phyloP scores from a whole-genome alignment of 2,329 filamentous ascomycete genomes.

The Lojkania enalia region DNA sequence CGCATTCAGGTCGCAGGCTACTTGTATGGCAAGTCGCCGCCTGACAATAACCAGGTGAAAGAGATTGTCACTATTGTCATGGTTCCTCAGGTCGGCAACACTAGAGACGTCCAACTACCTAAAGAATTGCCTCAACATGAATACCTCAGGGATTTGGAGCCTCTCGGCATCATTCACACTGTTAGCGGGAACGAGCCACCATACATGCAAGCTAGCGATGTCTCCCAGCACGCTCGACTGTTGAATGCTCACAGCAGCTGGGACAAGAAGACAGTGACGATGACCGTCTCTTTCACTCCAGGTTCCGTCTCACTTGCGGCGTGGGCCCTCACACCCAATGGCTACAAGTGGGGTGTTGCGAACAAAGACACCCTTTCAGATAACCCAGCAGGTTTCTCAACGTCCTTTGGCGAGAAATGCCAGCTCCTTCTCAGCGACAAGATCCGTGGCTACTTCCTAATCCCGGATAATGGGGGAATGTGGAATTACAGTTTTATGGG shows the following conservation, averaged over 20 bases:
- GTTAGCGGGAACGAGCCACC: slow-evolving; percentile 91
- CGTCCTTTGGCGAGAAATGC: slow-evolving; percentile 90
- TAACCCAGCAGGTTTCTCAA: slow-evolving; percentile 90
- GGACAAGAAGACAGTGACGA: slow-evolving; percentile 91
- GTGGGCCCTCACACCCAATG: slow-evolving; percentile 87
- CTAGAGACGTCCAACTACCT: slow-evolving; percentile 87
- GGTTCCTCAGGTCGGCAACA: slow-evolving; percentile 93
- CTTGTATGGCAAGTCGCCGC: slow-evolving; percentile 87
- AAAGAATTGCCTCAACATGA: slow-evolving; percentile 91
- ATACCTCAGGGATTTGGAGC: slow-evolving; percentile 82
- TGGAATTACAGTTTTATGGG: slow-evolving; percentile 99
- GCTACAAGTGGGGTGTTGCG: slow-evolving; percentile 95
- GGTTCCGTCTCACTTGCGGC: slow-evolving; percentile 93
- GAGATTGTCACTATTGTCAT: slow-evolving; percentile 96
- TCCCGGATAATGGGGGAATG: slow-evolving; percentile 75
- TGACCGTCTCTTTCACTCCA: slow-evolving; percentile 94
- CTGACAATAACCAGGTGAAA: slow-evolving; percentile 95
- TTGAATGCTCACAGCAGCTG: slow-evolving; percentile 80
- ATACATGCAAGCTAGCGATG: slow-evolving; percentile 94
- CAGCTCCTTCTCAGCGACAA: slow-evolving; percentile 91
- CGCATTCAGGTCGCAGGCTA: slow-evolving; percentile 96
- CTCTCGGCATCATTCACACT: slow-evolving; percentile 93
- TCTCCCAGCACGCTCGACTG: slow-evolving; percentile 88
- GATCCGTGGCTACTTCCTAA: slow-evolving; percentile 93
- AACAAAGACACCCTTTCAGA: slow-evolving; percentile 93